Conservation (phyloP, 208 protist genomes). For the Acanthamoeba polyphaga region DNA sequence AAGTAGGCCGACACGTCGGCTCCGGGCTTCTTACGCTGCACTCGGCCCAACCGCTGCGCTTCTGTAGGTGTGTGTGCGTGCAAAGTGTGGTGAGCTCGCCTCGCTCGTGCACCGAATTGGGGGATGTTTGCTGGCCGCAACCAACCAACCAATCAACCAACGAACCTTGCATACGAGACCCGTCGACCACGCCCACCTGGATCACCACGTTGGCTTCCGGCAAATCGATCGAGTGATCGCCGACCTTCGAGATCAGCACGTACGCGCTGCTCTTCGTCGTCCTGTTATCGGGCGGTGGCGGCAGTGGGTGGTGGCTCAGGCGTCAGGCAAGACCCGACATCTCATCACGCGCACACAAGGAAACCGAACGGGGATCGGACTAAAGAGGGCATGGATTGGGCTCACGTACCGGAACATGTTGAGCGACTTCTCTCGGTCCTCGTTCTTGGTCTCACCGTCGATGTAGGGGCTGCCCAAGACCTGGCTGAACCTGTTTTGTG, state of each 20-base stretch:
- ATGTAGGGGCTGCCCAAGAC: constrained; percentile 58
- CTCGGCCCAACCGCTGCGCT: constrained; percentile 98
- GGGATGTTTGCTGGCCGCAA: not conserved
- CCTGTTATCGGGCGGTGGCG: not conserved
- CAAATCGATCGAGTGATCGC: constrained; percentile 98
- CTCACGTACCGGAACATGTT: constrained; percentile 91
- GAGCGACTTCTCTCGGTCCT: constrained; percentile 40
- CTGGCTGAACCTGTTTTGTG: constrained; percentile 6
- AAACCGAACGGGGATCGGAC: constrained; percentile 94
- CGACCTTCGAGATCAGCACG: constrained; percentile 96
- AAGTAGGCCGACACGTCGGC: constrained; percentile 97
- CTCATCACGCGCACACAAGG: constrained; percentile 89
- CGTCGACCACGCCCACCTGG: constrained; percentile 87
- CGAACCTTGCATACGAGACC: constrained; percentile 57
- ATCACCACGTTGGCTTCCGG: constrained; percentile 99
- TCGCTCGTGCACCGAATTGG: not conserved
- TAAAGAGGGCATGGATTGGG: constrained; percentile 94
- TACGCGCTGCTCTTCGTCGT: constrained; percentile 49
- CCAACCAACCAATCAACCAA: constrained; percentile 60
- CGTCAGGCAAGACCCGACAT: not conserved
- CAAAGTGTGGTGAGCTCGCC: too few relatives aligned
- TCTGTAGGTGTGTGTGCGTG: constrained; percentile 81
- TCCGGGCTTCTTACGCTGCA: constrained; percentile 90
- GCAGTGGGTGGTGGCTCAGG: not conserved
- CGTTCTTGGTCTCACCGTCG: constrained; percentile 45